These are phyloP conservation scores for Geotrichum aggregatum DNA, from an alignment of 1,139 yeast species.

Conservation along the genomic window DNA sequence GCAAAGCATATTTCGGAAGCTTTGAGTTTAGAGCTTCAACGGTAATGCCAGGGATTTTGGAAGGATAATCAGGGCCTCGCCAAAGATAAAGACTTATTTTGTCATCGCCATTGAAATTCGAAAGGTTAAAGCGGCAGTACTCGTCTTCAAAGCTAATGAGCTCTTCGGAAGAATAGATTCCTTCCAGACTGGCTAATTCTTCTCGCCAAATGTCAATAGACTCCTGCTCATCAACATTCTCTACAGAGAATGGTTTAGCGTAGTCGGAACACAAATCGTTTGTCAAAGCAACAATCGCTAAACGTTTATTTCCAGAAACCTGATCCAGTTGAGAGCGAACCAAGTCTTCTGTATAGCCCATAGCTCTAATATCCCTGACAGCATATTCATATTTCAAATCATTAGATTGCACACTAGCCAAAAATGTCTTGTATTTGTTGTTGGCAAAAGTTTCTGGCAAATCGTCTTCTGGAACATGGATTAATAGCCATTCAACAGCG, in stretches of 20 bases:
- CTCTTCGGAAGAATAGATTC: conserved; percentile 45
- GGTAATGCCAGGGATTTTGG: conserved; percentile 35
- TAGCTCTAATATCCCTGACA: conserved; percentile 53
- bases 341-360: conserved; percentile 69
- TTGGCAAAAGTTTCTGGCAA: conserved; percentile 52
- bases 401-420: conserved; percentile 38
- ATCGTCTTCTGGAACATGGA: conserved; percentile 92
- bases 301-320: conserved; percentile 46
- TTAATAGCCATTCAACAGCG: conserved; percentile 75
- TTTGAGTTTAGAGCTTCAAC: conserved; percentile 39
- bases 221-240: conserved; percentile 12
- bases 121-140: conserved; percentile 19
- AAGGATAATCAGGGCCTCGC: conserved; percentile 32
- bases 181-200: conserved; percentile 65
- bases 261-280: conserved; percentile 36
- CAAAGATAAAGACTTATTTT: conserved; percentile 22
- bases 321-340: conserved; percentile 49
- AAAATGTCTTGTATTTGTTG: conserved; percentile 34
- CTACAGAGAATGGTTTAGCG: not conserved
- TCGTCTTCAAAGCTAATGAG: conserved; percentile 15
- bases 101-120: conserved; percentile 17
- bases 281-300: conserved; percentile 47
- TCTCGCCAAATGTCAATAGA: conserved; percentile 56
- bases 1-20: conserved; percentile 70
- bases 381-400: conserved; percentile 46